Evolutionary conservation across 495 filamentous ascomycete genomes (phyloP), one percentile per base, ranked within the genome.

Genomic region (Bathelium albidoporum): DNA sequence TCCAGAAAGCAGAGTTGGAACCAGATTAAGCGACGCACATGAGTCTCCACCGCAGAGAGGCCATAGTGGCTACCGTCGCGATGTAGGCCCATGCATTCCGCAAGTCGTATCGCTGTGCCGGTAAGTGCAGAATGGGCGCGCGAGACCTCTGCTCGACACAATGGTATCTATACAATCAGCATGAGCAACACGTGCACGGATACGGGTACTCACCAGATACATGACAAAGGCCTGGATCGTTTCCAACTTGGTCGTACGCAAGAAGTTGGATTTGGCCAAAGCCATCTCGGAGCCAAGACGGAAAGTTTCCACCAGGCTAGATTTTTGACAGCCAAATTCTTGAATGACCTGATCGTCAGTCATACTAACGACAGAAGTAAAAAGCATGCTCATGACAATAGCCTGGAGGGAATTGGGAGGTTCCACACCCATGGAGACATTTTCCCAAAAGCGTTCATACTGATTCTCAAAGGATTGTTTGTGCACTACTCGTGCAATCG

Each of bases 71-170:
- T 72, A 9, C 85, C 85, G 67, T 92, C 89, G 1, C 85, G 77
- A 70, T 90, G 85, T n/a, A 89, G 73, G 5, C 87, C 85, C 85
- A 89, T 88, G 68, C 87, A 88, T 74, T 89, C 85, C 32, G 87
- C 87, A 72, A 89, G 82, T 34, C 87, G 76, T 24, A 89, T 84
- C 11, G 85, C 86, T 22, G 86, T 82, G 24, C 85, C 87, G 2
- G 86, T 80, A 1, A 91, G 78, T 22, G 86, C 85, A 9, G 84
- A 87, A 69, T 90, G 88, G 4, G 85, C 82, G 61, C 88, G 76
- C 2, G 87, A 89, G 22, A 91, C 78, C 70, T 89, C 83, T 14
- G 76, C 78, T 34, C 88, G 80, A 63, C 87, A 89, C 18, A 89
- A 74, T 0, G 87, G 86, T 36, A 89, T 84, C 85, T 88, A 34